These are phyloP conservation scores for Abelmoschus esculentus DNA, from an alignment of 345 rosid genomes.

Conservation along the genomic window DNA sequence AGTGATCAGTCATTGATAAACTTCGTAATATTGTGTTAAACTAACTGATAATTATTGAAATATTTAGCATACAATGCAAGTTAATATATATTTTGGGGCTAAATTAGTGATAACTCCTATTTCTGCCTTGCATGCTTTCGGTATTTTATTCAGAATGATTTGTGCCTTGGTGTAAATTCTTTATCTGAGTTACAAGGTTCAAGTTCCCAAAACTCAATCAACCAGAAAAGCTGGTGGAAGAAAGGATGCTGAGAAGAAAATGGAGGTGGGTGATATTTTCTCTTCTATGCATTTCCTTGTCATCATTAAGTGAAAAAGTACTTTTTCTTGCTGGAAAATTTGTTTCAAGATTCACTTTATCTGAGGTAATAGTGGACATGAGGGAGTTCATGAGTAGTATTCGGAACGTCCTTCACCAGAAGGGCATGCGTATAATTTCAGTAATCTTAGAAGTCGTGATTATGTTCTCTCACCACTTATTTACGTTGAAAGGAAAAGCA, in stretches of 20 bases:
- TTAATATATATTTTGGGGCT: background rate
- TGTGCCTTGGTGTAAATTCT: constrained; percentile 48
- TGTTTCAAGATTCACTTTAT: background rate
- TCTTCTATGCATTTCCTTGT: constrained; percentile 10
- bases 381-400: constrained; percentile 99
- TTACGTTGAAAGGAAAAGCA: constrained; percentile 92
- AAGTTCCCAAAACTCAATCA: constrained; percentile 66
- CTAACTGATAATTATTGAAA: background rate
- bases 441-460: constrained; percentile 89
- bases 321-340: background rate
- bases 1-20: background rate
- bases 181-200: constrained; percentile 49
- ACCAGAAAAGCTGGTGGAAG: constrained; percentile 96
- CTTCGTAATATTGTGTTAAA: background rate
- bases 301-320: background rate
- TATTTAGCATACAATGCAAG: background rate
- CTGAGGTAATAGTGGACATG: constrained; percentile 89
- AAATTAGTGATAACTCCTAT: background rate
- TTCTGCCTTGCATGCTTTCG: background rate
- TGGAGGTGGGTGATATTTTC: constrained; percentile 44
- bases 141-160: constrained; percentile 49
- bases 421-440: constrained; percentile 85
- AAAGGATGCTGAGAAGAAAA: constrained; percentile 79
- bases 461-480: constrained; percentile 80
- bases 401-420: constrained; percentile 95